These are phyloP conservation scores for Carallia pectinifolia DNA, from an alignment of 345 rosid species.

Conservation along the genomic window DNA sequence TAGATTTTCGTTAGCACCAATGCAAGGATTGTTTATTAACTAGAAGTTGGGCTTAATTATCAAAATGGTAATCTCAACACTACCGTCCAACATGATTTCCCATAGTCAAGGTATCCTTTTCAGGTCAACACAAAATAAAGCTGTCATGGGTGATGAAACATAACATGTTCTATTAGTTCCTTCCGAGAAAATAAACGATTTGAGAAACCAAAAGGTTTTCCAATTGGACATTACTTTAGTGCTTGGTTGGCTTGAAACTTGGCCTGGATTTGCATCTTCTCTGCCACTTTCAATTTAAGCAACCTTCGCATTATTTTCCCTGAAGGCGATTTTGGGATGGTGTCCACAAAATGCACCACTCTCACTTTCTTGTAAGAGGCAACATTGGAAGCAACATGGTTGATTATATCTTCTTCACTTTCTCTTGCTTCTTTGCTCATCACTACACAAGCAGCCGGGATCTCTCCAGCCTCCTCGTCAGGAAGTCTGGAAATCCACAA, in stretches of 20 bases:
- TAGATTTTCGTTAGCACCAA: too few species aligned
- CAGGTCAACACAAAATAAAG: too few species aligned
- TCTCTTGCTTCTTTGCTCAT: constrained; percentile 51
- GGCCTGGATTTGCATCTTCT: constrained; percentile 25
- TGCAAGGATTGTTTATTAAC: too few species aligned
- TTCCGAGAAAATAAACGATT: too few species aligned
- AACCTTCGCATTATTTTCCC: constrained; percentile 91
- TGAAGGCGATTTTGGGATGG: constrained; percentile 83
- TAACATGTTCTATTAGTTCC: too few species aligned
- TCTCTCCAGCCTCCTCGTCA: constrained; percentile 93
- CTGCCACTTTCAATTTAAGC: constrained; percentile 51
- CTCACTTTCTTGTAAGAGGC: constrained; percentile 85
- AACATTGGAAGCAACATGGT: constrained; percentile 68
- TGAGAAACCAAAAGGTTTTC: too few species aligned
- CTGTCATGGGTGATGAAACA: too few species aligned
- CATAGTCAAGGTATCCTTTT: too few species aligned
- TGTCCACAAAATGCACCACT: constrained; percentile 65
- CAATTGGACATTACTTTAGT: background rate
- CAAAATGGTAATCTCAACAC: too few species aligned
- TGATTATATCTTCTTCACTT: constrained; percentile 66
- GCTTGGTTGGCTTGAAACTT: background rate
- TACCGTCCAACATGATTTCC: too few species aligned
- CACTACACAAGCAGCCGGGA: constrained; percentile 89
- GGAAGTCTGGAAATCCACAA: constrained; percentile 47
- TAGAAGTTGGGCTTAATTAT: too few species aligned